Evolutionary conservation across 2,329 filamentous ascomycete species (phyloP).

Genomic region (Botrytis medusae): DNA sequence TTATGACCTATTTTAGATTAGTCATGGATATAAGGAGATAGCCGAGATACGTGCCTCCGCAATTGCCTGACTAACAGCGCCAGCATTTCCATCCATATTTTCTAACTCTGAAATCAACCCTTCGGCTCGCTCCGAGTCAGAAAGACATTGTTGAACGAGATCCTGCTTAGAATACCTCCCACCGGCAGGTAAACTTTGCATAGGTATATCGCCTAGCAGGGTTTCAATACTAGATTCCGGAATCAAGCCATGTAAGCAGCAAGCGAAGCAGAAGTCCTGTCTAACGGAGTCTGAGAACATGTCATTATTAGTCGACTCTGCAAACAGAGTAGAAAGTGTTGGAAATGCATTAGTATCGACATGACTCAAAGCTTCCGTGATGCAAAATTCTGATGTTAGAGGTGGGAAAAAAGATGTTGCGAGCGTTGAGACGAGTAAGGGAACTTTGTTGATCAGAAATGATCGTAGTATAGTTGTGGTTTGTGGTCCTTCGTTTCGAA

Average conservation of each 20-base stretch:
- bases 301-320: slow-evolving; percentile 53
- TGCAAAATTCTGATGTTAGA: slow-evolving; percentile 61
- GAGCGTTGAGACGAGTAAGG: slow-evolving; percentile 58
- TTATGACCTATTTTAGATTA: slow-evolving; percentile 55
- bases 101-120: slow-evolving; percentile 79
- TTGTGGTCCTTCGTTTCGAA: slow-evolving; percentile 61
- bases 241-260: slow-evolving; percentile 83
- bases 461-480: slow-evolving; percentile 75
- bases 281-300: slow-evolving; percentile 65
- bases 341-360: slow-evolving; percentile 64
- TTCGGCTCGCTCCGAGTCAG: slow-evolving; percentile 73
- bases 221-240: slow-evolving; percentile 73
- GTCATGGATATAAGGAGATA: background rate
- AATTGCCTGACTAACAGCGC: slow-evolving; percentile 77
- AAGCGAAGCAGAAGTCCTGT: slow-evolving; percentile 86
- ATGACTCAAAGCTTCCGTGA: slow-evolving; percentile 63
- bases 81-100: slow-evolving; percentile 87
- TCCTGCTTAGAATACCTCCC: slow-evolving; percentile 76
- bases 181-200: slow-evolving; percentile 72
- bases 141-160: slow-evolving; percentile 74
- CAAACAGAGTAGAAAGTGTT: slow-evolving; percentile 63
- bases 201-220: slow-evolving; percentile 79
- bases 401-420: slow-evolving; percentile 57
- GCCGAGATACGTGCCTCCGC: slow-evolving; percentile 56
- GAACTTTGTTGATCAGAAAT: slow-evolving; percentile 77